Conservation (phyloP, 495 filamentous ascomycete species). For the Tuber umbilicatum region DNA sequence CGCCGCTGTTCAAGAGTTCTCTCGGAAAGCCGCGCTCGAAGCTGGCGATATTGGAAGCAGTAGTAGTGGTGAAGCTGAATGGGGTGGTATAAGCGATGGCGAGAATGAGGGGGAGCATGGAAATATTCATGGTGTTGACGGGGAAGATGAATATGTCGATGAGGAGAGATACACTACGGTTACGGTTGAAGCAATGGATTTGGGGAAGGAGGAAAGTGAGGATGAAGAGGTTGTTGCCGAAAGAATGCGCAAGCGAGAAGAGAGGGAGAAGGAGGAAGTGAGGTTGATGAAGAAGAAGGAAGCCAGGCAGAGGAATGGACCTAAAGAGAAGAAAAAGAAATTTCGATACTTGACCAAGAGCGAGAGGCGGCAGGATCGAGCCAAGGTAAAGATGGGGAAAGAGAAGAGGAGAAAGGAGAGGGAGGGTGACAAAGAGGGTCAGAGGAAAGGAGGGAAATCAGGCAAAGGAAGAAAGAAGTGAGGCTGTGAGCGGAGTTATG, state of each 20-base stretch:
- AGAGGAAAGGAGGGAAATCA: not conserved
- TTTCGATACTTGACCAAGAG: conserved; percentile 72
- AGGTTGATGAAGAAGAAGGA: conserved; percentile 47
- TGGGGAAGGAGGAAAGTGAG: conserved; percentile 48
- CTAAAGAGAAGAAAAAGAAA: conserved; percentile 56
- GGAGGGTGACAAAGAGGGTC: not conserved
- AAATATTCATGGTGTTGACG: conserved; percentile 48
- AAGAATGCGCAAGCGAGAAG: conserved; percentile 40
- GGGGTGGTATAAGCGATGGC: not conserved
- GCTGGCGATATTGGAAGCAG: conserved; percentile 45
- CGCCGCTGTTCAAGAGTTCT: conserved; percentile 45
- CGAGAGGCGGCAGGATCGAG: conserved; percentile 35
- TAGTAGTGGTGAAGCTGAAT: conserved; percentile 38
- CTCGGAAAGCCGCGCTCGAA: conserved; percentile 54
- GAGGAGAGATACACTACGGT: conserved; percentile 91
- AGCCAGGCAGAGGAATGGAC: conserved; percentile 46
- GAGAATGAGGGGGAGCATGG: conserved; percentile 42
- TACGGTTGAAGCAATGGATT: conserved; percentile 77
- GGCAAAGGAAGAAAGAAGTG: not conserved
- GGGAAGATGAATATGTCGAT: conserved; percentile 89
- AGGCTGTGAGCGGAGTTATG: not conserved
- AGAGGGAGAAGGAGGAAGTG: conserved; percentile 28
- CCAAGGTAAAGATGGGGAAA: not conserved
- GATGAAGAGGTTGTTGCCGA: conserved; percentile 44
- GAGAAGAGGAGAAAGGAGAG: not conserved